Conservation (phyloP, 2,329 filamentous ascomycete species). For the Aspergillus carbonarius region DNA sequence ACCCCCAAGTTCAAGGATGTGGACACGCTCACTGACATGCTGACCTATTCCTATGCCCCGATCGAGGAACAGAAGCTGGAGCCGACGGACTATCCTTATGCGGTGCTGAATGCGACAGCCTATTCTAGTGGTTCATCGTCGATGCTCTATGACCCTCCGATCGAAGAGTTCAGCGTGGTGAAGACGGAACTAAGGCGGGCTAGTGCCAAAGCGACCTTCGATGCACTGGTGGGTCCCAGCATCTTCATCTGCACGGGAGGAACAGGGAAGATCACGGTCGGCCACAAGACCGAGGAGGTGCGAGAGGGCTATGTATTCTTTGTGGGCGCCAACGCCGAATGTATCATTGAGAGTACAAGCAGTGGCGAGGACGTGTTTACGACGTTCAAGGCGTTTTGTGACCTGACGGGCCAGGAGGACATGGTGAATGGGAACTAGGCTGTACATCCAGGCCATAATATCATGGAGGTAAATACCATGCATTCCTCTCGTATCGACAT, state of each 20-base stretch:
- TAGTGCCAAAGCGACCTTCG: constrained; percentile 83
- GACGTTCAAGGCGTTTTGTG: constrained; percentile 92
- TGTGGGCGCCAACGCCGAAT: constrained; percentile 83
- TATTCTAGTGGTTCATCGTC: constrained; percentile 75
- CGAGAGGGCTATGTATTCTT: constrained; percentile 75
- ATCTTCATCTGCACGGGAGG: constrained; percentile 89
- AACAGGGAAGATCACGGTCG: constrained; percentile 79
- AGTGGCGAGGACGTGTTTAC: constrained; percentile 68
- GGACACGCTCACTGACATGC: constrained; percentile 78
- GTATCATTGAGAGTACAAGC: constrained; percentile 67
- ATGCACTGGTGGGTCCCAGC: constrained; percentile 81
- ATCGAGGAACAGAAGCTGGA: constrained; percentile 94
- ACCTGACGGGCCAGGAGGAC: constrained; percentile 60
- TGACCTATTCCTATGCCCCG: constrained; percentile 93
- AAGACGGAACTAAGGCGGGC: constrained; percentile 69
- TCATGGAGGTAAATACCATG: not conserved
- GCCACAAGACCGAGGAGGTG: constrained; percentile 73
- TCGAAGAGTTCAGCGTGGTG: constrained; percentile 92
- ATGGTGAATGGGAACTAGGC: constrained; percentile 36
- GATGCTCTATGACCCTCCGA: constrained; percentile 87
- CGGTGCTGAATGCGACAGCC: constrained; percentile 73
- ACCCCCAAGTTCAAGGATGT: constrained; percentile 99
- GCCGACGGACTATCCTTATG: constrained; percentile 81
- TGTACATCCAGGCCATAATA: not conserved
- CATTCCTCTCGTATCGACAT: not conserved